phyloP scores from a whole-genome alignment of 2,329 filamentous ascomycete species.

The Fusarium liriodendri region DNA sequence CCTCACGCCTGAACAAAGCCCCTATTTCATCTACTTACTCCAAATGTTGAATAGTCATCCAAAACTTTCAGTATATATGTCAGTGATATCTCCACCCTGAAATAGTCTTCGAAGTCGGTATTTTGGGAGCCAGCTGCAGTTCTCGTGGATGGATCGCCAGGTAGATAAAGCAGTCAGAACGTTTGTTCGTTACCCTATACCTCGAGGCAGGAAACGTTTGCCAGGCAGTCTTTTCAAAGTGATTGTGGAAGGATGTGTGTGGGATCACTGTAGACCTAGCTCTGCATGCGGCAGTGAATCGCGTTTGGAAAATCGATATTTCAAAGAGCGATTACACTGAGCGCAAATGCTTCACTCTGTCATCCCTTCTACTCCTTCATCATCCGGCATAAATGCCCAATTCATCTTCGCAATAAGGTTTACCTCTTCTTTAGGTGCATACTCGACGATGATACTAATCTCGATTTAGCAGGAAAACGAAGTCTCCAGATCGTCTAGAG shows the following conservation, averaged over 20 bases:
- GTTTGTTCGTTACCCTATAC: too few species aligned
- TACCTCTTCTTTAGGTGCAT: background rate
- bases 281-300: background rate
- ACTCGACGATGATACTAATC: background rate
- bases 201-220: too few species aligned
- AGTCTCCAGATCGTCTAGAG: background rate
- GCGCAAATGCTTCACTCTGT: background rate
- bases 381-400: background rate
- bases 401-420: background rate
- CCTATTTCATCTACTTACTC: background rate
- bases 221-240: too few species aligned
- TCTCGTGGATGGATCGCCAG: too few species aligned
- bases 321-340: background rate
- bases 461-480: background rate
- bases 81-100: too few species aligned
- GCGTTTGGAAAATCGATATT: background rate
- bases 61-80: too few species aligned
- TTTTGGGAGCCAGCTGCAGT: too few species aligned
- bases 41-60: background rate
- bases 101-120: too few species aligned
- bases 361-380: background rate
- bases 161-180: too few species aligned
- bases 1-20: background rate
- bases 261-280: background rate
- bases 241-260: too few species aligned